Evolutionary conservation across 345 rosid species (phyloP).

Genomic region (Eutrema japonicum): DNA sequence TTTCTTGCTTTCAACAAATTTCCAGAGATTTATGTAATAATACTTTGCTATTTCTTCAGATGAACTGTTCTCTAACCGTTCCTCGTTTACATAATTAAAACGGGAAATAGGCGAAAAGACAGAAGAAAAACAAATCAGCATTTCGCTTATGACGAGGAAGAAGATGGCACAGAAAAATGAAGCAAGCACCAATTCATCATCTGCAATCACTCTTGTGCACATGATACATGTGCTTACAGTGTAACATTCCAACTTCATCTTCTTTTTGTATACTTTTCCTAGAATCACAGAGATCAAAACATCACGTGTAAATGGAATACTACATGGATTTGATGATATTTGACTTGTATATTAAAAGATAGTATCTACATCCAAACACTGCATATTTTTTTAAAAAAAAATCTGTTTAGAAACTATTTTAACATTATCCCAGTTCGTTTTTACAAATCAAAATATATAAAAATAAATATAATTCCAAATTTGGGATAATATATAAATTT

Average conservation of each 20-base stretch:
- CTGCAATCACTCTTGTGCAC: constrained; percentile 65
- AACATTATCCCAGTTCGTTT: too few species aligned
- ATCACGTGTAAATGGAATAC: neutral
- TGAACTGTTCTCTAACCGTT: neutral
- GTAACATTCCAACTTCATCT: constrained; percentile 66
- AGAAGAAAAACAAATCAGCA: neutral
- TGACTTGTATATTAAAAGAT: too few species aligned
- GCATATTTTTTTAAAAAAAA: too few species aligned
- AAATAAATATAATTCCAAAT: too few species aligned
- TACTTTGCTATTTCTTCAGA: constrained; percentile 15
- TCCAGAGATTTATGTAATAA: constrained; percentile 18
- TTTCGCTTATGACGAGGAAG: neutral
- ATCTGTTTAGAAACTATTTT: too few species aligned
- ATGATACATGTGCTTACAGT: constrained; percentile 63
- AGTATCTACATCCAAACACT: too few species aligned
- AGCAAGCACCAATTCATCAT: constrained; percentile 71
- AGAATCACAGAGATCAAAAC: constrained; percentile 18
- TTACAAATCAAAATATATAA: too few species aligned
- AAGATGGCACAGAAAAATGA: constrained; percentile 43
- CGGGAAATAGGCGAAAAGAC: neutral
- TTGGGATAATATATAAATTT: too few species aligned
- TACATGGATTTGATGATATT: neutral
- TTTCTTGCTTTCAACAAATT: neutral
- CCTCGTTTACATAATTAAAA: neutral
- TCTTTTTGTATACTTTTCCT: constrained; percentile 67